phyloP scores from a whole-genome alignment of 75 land plant species.

The Pinus taeda region DNA sequence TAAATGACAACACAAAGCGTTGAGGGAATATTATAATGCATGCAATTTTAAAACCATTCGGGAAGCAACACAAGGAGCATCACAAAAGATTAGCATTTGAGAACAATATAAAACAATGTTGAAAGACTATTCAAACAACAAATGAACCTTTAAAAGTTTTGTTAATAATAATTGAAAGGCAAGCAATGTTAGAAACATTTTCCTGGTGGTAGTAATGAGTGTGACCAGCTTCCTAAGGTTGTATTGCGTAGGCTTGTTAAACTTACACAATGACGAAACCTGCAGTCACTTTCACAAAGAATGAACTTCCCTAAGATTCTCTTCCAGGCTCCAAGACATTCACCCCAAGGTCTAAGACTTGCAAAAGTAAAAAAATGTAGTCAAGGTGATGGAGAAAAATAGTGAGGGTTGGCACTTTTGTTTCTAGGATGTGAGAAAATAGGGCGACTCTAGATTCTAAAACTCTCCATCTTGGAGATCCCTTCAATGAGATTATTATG shows the following conservation, averaged over 20 bases:
- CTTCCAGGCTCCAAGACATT: slow-evolving; percentile 42
- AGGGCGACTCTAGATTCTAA: neutral
- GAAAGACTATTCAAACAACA: too few relatives aligned
- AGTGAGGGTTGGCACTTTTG: slow-evolving; percentile 74
- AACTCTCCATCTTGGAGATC: slow-evolving; percentile 62
- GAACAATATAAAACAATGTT: too few relatives aligned
- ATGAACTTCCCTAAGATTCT: slow-evolving; percentile 17
- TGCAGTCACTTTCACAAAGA: slow-evolving; percentile 43
- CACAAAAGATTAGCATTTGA: too few relatives aligned
- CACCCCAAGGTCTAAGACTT: slow-evolving; percentile 31
- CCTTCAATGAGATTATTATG: slow-evolving; percentile 85
- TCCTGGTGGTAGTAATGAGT: slow-evolving; percentile 53
- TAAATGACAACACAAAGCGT: too few relatives aligned
- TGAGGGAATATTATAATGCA: too few relatives aligned
- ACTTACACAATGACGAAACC: slow-evolving; percentile 33
- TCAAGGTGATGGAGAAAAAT: slow-evolving; percentile 43
- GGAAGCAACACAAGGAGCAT: too few relatives aligned
- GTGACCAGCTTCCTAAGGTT: slow-evolving; percentile 43
- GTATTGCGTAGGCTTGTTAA: slow-evolving; percentile 39
- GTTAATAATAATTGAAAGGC: too few relatives aligned
- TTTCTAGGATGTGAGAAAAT: slow-evolving; percentile 81
- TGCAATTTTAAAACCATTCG: too few relatives aligned
- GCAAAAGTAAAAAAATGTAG: slow-evolving; percentile 44
- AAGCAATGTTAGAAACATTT: too few relatives aligned
- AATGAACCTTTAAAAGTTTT: neutral